Percentiles rank a stretch among this genome's conserved stretches.
Evolutionary conservation across 495 filamentous ascomycete genomes (phyloP).

Genomic region (Cenococcum geophilum): DNA sequence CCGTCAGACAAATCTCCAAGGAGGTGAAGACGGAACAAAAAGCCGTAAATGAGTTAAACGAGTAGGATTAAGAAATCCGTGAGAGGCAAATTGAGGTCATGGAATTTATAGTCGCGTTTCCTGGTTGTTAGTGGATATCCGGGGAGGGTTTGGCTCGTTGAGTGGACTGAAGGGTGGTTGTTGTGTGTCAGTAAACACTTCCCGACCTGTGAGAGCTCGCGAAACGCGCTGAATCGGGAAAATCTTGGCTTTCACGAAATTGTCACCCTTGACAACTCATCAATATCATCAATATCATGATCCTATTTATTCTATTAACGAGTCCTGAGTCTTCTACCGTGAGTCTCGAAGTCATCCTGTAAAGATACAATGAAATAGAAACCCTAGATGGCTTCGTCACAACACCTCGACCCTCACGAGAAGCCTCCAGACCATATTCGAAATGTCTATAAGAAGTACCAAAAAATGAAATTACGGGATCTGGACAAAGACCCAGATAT

Average conservation of each 20-base stretch:
- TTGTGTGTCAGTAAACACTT: background rate
- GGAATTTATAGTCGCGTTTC: background rate
- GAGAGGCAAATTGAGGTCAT: background rate
- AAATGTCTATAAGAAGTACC: constrained; percentile 60
- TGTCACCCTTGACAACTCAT: too few relatives aligned
- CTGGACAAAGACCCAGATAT: constrained; percentile 46
- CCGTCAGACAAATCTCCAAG: background rate
- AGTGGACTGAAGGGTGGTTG: constrained; percentile 16
- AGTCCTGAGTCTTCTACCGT: too few relatives aligned
- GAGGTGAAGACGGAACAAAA: background rate
- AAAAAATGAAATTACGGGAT: constrained; percentile 41
- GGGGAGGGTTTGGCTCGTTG: background rate
- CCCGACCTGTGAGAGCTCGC: too few relatives aligned
- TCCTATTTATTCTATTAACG: too few relatives aligned
- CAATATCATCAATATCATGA: too few relatives aligned
- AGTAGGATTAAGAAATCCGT: background rate
- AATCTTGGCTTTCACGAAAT: too few relatives aligned
- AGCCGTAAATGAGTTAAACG: background rate
- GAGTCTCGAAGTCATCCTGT: too few relatives aligned
- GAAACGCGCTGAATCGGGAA: too few relatives aligned
- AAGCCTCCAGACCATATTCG: constrained; percentile 60
- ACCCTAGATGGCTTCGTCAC: constrained; percentile 9
- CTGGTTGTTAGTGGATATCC: background rate
- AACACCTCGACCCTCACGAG: constrained; percentile 58
- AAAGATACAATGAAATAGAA: too few relatives aligned